Evolutionary conservation across 305 asterid genomes (phyloP), one percentile per base, ranked within the genome.

Genomic region (Nicotiana rustica): DNA sequence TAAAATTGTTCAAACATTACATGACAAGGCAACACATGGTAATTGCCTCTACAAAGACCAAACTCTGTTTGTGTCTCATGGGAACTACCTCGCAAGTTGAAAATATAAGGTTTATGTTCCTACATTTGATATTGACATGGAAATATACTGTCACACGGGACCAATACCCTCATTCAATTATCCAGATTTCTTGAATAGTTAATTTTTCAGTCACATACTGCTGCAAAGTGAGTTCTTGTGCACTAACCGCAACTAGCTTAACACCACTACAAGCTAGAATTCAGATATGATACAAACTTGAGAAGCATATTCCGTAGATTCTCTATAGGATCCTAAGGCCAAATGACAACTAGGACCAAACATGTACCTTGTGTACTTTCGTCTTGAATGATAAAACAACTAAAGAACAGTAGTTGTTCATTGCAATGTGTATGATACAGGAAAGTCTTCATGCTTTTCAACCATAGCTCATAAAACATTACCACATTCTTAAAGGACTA

Each of bases 141-240:
- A 67, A 35, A 7, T 35, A 67, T 35, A 67, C 52, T 35, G 52
- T 35, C 14, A 67, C 9, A 3, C 14, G 0, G 13, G 52, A 3
- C 17, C 18, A 17, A 65, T 14, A 17, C 52, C 29, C 75, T 35
- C 29, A 67, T 67, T 67, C 7, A 67, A 67, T 25, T 67, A 67
- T 67, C 29, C 75, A 67, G 52, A 67, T 35, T 67, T 35, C 13
- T 17, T 67, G 52, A 67, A 47, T 67, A 67, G 36, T 33, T 67
- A 10, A 67, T 67, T 35, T 2, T 35, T 18, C 14, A 0, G 25
- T 8, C 75, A 67, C 75, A 41, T 35, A 35, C 52, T 35, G 25
- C 36, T 15, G 29, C 6, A 0, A 67, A 67, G 7, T 67, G 14
- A 10, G 52, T 67, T 67, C 52, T 67, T 35, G 14, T 67, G 25